Conservation (phyloP, 2,329 filamentous ascomycete species). For the Colletotrichum tabaci region DNA sequence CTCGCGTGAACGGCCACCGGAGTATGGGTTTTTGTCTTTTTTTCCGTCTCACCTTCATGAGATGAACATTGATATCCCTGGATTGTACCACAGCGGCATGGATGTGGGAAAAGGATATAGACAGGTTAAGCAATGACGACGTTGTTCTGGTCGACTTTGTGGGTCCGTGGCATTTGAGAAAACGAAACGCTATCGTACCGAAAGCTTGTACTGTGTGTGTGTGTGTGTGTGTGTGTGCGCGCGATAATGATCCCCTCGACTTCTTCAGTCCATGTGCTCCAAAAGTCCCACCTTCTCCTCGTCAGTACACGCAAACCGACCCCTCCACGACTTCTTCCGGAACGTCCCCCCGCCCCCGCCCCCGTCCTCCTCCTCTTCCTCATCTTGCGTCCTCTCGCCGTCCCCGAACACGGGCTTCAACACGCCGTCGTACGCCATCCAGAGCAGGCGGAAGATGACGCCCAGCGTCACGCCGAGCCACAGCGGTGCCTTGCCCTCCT, state of each 20-base stretch:
- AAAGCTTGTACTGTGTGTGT: background rate
- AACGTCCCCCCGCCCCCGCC: conserved; percentile 18
- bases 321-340: conserved; percentile 27
- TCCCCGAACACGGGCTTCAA: conserved; percentile 82
- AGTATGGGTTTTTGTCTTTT: conserved; percentile 19
- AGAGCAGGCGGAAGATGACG: conserved; percentile 60
- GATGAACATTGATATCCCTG: conserved; percentile 38
- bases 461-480: conserved; percentile 77
- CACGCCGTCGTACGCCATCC: conserved; percentile 62
- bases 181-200: background rate
- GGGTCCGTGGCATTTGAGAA: background rate
- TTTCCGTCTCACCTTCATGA: background rate
- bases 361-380: conserved; percentile 39
- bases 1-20: background rate
- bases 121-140: conserved; percentile 16
- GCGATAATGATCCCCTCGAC: too few species aligned
- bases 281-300: conserved; percentile 46
- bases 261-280: background rate
- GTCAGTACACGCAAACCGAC: conserved; percentile 32
- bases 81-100: conserved; percentile 34
- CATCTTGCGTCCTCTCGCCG: conserved; percentile 77
- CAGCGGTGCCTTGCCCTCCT: conserved; percentile 76
- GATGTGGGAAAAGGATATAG: conserved; percentile 33
- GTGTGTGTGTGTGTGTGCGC: background rate
- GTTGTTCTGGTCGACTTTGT: conserved; percentile 13